phyloP scores from a whole-genome alignment of 495 filamentous ascomycete genomes.

The Trichoderma gamsii region DNA sequence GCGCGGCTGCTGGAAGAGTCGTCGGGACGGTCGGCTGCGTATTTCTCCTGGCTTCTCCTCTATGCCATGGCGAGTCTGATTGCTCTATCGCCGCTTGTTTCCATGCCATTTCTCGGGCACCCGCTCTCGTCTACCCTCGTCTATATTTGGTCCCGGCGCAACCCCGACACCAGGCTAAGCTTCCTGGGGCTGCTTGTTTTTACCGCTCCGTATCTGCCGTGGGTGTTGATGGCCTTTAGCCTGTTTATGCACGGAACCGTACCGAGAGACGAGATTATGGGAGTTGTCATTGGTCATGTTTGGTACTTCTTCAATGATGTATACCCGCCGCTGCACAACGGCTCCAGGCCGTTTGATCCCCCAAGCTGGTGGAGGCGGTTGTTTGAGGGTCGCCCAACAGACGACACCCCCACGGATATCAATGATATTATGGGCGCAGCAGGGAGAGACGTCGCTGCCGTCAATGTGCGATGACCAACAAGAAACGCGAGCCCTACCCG shows the following conservation, averaged over 20 bases:
- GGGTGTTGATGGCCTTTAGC: conserved; percentile 91
- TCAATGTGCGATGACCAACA: conserved; percentile 19
- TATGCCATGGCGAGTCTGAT: conserved; percentile 77
- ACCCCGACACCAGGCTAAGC: conserved; percentile 84
- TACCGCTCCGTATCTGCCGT: conserved; percentile 88
- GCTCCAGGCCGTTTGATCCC: conserved; percentile 81
- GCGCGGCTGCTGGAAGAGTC: conserved; percentile 92
- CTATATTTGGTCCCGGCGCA: conserved; percentile 97
- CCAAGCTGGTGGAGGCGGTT: conserved; percentile 86
- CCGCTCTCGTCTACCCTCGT: conserved; percentile 85
- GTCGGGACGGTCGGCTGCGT: conserved; percentile 78
- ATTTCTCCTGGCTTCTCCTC: conserved; percentile 89
- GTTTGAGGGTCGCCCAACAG: conserved; percentile 54
- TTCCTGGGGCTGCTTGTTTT: conserved; percentile 89
- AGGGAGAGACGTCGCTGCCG: conserved; percentile 34
- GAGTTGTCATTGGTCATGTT: conserved; percentile 86
- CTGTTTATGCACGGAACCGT: conserved; percentile 76
- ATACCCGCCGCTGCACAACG: conserved; percentile 83
- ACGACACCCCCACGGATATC: conserved; percentile 42
- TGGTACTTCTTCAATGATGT: conserved; percentile 99
- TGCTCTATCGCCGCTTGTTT: conserved; percentile 71
- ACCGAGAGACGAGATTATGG: conserved; percentile 93
- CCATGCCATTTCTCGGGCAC: conserved; percentile 86
- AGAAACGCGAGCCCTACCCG: not conserved
- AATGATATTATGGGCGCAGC: conserved; percentile 49